Conservation (phyloP, 2,329 filamentous ascomycete species). For the Monascus ruber region DNA sequence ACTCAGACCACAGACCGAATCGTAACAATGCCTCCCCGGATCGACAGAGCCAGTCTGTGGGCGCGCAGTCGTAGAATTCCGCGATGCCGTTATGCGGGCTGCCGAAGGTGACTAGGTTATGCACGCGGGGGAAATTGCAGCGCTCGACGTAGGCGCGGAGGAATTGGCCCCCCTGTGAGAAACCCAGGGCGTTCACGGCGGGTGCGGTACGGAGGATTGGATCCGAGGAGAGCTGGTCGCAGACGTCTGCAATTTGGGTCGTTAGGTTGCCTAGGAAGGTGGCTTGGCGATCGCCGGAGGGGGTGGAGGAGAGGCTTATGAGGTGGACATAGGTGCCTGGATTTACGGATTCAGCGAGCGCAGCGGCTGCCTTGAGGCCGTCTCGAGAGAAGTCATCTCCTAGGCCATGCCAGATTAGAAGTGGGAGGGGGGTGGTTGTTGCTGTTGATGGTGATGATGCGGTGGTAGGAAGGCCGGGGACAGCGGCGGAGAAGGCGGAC, state of each 20-base stretch:
- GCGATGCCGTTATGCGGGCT: conserved; percentile 87
- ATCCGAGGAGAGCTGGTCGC: conserved; percentile 61
- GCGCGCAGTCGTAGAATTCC: conserved; percentile 63
- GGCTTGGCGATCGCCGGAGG: conserved; percentile 60
- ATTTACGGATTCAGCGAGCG: conserved; percentile 60
- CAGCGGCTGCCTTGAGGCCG: conserved; percentile 59
- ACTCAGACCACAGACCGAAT: conserved; percentile 66
- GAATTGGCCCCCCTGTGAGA: conserved; percentile 93
- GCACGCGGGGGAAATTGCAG: conserved; percentile 65
- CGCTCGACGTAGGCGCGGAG: conserved; percentile 82
- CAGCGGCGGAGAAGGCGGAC: conserved; percentile 6
- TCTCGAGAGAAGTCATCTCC: conserved; percentile 58
- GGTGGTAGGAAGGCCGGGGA: conserved; percentile 5
- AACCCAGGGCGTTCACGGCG: conserved; percentile 81
- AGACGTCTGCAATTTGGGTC: conserved; percentile 63
- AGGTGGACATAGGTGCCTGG: conserved; percentile 78
- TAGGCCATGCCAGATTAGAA: conserved; percentile 91
- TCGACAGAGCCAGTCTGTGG: conserved; percentile 67
- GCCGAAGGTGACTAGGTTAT: conserved; percentile 76
- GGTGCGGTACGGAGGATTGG: conserved; percentile 71
- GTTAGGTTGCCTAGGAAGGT: conserved; percentile 90
- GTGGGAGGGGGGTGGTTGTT: conserved; percentile 45
- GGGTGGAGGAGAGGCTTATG: conserved; percentile 58
- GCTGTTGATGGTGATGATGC: conserved; percentile 1
- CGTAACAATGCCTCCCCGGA: conserved; percentile 67